Evolutionary conservation across 495 filamentous ascomycete genomes (phyloP), one percentile per base, ranked within the genome.

Genomic region (Patellaria atrata): DNA sequence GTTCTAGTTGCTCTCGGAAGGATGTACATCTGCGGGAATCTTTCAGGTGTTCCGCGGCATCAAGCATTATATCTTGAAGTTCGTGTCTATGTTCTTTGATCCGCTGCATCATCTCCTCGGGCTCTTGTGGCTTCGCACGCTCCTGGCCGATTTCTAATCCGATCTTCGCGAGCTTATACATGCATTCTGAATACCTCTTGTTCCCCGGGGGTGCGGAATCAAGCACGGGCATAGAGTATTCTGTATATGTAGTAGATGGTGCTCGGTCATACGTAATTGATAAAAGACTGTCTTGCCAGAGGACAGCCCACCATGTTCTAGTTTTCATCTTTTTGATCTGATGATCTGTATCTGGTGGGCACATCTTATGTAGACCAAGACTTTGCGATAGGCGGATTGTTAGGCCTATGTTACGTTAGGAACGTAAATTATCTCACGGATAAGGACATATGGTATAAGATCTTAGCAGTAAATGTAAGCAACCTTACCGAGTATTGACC

Each of bases 271-370:
- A 75, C 10, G 68, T 70, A 5, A 75, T 62, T 4, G 65, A 72
- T 14, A 75, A 63, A 26, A 74, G 60, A 38, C 65, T 69, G 39
- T 75, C 71, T 45, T 73, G 71, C 71, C 71, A 75, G 11, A 71
- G 59, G 50, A 75, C 62, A 1, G 65, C 67, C 70, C 71, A 75
- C 55, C 55, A 60, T 5, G 55, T 36, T 31, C 54, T 59, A 11
- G 43, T 50, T 11, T 53, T 31, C 2, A 38, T 27, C 9, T 45
- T 28, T 9, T 47, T 47, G 3, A 37, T 19, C 20, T 44, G 33
- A 4, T 29, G 29, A 16, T 61, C 38, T 1, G 60, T 61, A 32
- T 65, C 63, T 5, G 61, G 55, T 33, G 62, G 64, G 22, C 66
- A 70, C 33, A 60, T 56, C 7, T 65, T 57, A 40, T 75, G 70